These are phyloP conservation scores for Phialophora chinensis DNA, from an alignment of 2,329 filamentous ascomycete genomes.

Conservation along the genomic window DNA sequence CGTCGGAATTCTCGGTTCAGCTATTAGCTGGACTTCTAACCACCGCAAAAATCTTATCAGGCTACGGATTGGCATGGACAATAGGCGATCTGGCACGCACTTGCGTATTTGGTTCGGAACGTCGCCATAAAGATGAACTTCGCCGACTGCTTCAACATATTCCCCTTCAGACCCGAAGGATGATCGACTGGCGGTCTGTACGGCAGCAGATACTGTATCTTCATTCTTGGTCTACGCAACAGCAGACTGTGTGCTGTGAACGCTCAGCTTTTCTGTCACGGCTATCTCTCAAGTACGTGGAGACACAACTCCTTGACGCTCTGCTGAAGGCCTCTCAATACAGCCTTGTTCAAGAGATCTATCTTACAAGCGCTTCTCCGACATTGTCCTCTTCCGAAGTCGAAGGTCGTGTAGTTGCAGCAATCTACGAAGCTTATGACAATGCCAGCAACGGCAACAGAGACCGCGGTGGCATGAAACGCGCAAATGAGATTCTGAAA, in stretches of 20 bases:
- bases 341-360: constrained; percentile 50
- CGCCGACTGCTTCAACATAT: constrained; percentile 59
- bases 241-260: constrained; percentile 37
- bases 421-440: constrained; percentile 65
- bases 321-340: constrained; percentile 58
- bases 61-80: constrained; percentile 47
- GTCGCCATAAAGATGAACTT: constrained; percentile 61
- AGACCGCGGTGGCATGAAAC: constrained; percentile 67
- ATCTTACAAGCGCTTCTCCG: constrained; percentile 42
- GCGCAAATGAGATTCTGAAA: constrained; percentile 61
- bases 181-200: constrained; percentile 56
- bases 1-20: constrained; percentile 47
- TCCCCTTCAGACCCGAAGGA: constrained; percentile 51
- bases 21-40: constrained; percentile 51
- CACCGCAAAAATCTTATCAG: constrained; percentile 49
- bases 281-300: constrained; percentile 45
- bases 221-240: constrained; percentile 60
- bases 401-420: constrained; percentile 59
- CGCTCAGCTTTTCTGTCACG: constrained; percentile 28
- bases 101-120: constrained; percentile 58
- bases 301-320: constrained; percentile 63
- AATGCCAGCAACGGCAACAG: constrained; percentile 70
- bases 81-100: constrained; percentile 53
- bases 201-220: constrained; percentile 64
- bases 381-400: constrained; percentile 54